A percentile compares a stretch with the other conserved stretches of the same genome.
Evolutionary conservation across 163 green algal genomes (phyloP).

Genomic region (Scenedesmus sp.): DNA sequence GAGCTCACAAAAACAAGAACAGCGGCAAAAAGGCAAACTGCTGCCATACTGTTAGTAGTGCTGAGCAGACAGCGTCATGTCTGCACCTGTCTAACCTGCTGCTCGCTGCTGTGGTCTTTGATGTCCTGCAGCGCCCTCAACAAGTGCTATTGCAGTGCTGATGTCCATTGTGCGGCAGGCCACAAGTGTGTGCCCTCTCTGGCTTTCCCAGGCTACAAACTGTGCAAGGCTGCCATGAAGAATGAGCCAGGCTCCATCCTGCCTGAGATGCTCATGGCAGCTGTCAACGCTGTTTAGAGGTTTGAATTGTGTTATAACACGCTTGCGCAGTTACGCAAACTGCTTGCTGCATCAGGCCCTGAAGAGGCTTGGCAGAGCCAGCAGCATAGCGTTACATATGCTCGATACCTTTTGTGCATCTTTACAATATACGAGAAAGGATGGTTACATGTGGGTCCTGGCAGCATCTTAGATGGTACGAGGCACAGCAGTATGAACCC

Average conservation of each 20-base stretch:
- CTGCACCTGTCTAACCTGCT: background rate
- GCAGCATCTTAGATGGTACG: no score
- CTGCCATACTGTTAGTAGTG: background rate
- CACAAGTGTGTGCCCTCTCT: slow-evolving; percentile 17
- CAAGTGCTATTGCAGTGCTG: slow-evolving; percentile 43
- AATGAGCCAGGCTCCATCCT: background rate
- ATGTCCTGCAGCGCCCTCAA: background rate
- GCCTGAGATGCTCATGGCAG: background rate
- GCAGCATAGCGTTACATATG: no score
- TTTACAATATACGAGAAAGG: no score
- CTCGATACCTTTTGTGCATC: no score
- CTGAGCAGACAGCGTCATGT: background rate
- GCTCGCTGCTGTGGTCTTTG: background rate
- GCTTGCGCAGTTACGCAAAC: background rate
- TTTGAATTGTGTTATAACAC: background rate
- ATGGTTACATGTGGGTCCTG: no score
- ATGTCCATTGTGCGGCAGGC: slow-evolving; percentile 30
- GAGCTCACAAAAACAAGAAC: background rate
- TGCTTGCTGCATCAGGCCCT: no score
- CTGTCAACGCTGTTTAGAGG: background rate
- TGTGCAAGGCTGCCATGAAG: slow-evolving; percentile 31
- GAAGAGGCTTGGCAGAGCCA: no score
- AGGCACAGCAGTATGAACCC: no score
- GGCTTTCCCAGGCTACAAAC: slow-evolving; percentile 24
- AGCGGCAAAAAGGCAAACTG: background rate